Base-by-base conservation (phyloP, 2,329 filamentous ascomycete species). In the Fusarium sp. region DNA sequence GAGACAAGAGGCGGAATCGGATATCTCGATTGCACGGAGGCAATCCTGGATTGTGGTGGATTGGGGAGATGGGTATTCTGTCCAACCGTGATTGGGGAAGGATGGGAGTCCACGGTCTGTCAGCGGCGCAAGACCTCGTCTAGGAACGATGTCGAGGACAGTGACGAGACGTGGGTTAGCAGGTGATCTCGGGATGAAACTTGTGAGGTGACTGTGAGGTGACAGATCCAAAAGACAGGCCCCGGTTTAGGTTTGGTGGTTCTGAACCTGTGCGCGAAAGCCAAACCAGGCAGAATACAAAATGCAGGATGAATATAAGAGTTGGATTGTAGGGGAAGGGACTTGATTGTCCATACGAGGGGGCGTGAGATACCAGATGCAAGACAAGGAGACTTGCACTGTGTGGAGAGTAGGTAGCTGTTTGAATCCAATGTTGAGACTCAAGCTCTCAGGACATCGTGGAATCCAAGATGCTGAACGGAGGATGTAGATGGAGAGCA, bases 21-120 rank as follows among this genome's bases (percentile, higher is more conserved):
- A 72, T 74, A 74, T 74, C 71, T 72, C 71, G 68, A 74, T 72
- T 68, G 57, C 51, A 53, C 54, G 62, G 61, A 58, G 60, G 49
- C 60, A 50, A 52, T 58, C 39, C 45, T 67, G 56, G 59, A 51
- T 45, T 45, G 48, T 63, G 51, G 67, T 70, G 70, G 61, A 43
- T 47, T 59, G 44, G 57, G 40, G 47, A 46, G 52, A 56, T 55
- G 47, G 32, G 33, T 64, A 49, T 30, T 70, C 41, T 65, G 62
- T 64, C 67, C 67, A 71, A 73, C 69, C 50, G 51, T 54, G 44
- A 59, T 53, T 59, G 40, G 33, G 55, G 61, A 59, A 45, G 58
- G 50, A 56, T 20, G 41, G 40, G 41, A 60, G 56, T 39, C 55
- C 59, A 65, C 64, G 50, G 53, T 62, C 58, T 65, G 50, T 68